These are phyloP conservation scores for Annulohypoxylon maeteangense DNA, from an alignment of 495 filamentous ascomycete species.

Conservation along the genomic window DNA sequence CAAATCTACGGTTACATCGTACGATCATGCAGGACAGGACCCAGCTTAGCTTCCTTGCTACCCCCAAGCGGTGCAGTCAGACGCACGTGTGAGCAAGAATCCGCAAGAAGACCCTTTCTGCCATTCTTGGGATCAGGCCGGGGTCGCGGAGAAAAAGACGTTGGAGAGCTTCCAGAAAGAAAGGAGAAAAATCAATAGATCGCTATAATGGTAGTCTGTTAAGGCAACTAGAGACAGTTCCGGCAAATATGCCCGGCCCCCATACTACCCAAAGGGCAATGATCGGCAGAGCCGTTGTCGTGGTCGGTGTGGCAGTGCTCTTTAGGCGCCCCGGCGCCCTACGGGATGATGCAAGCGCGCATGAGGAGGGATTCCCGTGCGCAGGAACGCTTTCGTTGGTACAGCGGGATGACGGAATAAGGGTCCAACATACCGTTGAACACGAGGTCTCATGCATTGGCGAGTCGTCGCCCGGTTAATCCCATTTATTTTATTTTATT, in stretches of 20 bases:
- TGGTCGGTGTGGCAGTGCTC: constrained; percentile 44
- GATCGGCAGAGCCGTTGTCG: constrained; percentile 32
- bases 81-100: constrained; percentile 4
- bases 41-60: neutral
- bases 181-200: constrained; percentile 30
- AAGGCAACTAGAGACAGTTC: constrained; percentile 33
- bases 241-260: constrained; percentile 35
- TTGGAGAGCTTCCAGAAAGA: constrained; percentile 34
- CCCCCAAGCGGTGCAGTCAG: neutral
- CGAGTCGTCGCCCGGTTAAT: constrained; percentile 33
- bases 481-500: neutral
- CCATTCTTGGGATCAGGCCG: constrained; percentile 25
- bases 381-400: constrained; percentile 24
- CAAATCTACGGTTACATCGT: constrained; percentile 42
- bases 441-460: constrained; percentile 42
- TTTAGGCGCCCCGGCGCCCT: constrained; percentile 26
- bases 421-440: constrained; percentile 34
- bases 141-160: constrained; percentile 10
- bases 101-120: constrained; percentile 34
- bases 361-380: constrained; percentile 32
- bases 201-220: constrained; percentile 19
- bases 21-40: constrained; percentile 30
- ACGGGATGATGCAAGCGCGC: constrained; percentile 42
- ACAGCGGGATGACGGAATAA: constrained; percentile 30
- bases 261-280: constrained; percentile 31